phyloP scores from a whole-genome alignment of 2,329 filamentous ascomycete genomes.

The Aureobasidium uvarum region DNA sequence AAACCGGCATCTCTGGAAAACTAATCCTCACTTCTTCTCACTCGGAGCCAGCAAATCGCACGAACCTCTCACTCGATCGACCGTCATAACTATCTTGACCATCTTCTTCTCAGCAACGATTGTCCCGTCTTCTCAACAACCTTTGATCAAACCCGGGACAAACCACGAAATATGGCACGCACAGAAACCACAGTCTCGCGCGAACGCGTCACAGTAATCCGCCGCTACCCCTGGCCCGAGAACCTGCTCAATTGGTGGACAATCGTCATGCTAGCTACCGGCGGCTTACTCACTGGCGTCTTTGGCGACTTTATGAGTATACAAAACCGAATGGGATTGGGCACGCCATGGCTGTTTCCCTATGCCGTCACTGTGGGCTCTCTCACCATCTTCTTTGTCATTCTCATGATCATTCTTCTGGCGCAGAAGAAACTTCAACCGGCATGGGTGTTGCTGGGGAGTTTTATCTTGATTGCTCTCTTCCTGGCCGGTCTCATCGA shows the following conservation, averaged over 20 bases:
- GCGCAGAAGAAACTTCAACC: constrained; percentile 57
- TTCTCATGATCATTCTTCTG: constrained; percentile 58
- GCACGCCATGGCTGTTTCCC: constrained; percentile 65
- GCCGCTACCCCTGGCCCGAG: constrained; percentile 61
- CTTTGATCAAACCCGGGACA: background rate
- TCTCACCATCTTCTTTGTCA: constrained; percentile 58
- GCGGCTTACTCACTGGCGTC: constrained; percentile 58
- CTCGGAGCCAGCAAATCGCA: background rate
- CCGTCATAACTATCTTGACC: background rate
- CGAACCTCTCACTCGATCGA: background rate
- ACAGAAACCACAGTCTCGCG: constrained; percentile 12
- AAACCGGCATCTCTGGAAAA: background rate
- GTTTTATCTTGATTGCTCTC: constrained; percentile 61
- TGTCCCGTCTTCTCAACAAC: background rate
- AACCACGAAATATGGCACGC: constrained; percentile 10
- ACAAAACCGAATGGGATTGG: constrained; percentile 55
- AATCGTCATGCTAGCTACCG: constrained; percentile 59
- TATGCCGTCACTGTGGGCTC: constrained; percentile 60
- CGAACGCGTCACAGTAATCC: constrained; percentile 12
- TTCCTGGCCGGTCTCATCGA: constrained; percentile 63
- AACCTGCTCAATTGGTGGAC: constrained; percentile 64
- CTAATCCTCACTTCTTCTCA: background rate
- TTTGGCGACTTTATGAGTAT: constrained; percentile 60
- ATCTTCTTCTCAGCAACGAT: background rate
- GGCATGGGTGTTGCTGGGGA: constrained; percentile 58